These are phyloP conservation scores for Dryas octopetala DNA, from an alignment of 306 rosid species.

Conservation along the genomic window DNA sequence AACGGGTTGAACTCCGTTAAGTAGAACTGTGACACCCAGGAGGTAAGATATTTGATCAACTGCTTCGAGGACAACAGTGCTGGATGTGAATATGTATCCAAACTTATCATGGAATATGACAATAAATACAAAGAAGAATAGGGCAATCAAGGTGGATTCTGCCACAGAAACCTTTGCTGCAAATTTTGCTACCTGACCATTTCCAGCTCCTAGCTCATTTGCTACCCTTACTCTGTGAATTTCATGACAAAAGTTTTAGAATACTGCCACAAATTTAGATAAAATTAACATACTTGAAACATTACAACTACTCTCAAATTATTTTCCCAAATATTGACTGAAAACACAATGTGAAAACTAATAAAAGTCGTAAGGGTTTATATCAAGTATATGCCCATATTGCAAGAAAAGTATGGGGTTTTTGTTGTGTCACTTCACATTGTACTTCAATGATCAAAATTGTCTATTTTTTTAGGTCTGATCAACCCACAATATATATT, in stretches of 20 bases:
- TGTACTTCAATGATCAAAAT: too few relatives aligned
- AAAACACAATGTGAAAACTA: too few relatives aligned
- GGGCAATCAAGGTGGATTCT: constrained; percentile 47
- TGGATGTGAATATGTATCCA: constrained; percentile 58
- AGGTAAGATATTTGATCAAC: constrained; percentile 47
- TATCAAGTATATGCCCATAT: too few relatives aligned
- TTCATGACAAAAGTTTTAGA: not conserved
- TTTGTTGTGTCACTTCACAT: too few relatives aligned
- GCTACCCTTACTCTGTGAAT: constrained; percentile 67
- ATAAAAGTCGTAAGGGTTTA: too few relatives aligned
- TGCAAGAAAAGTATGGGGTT: too few relatives aligned
- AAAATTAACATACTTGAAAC: too few relatives aligned
- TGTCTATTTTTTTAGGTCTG: too few relatives aligned
- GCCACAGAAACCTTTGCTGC: constrained; percentile 54
- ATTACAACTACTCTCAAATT: too few relatives aligned
- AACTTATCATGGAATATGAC: constrained; percentile 42
- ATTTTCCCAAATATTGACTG: too few relatives aligned
- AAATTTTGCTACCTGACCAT: constrained; percentile 65
- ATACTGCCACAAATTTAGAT: too few relatives aligned
- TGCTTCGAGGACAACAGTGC: constrained; percentile 40
- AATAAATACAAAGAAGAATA: constrained; percentile 43
- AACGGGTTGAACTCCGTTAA: constrained; percentile 68
- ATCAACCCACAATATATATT: too few relatives aligned
- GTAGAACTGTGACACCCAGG: constrained; percentile 52
- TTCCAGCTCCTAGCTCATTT: constrained; percentile 73